Base-by-base conservation (phyloP, 2,329 filamentous ascomycete genomes). In the Byssoonygena ceratinophila region DNA sequence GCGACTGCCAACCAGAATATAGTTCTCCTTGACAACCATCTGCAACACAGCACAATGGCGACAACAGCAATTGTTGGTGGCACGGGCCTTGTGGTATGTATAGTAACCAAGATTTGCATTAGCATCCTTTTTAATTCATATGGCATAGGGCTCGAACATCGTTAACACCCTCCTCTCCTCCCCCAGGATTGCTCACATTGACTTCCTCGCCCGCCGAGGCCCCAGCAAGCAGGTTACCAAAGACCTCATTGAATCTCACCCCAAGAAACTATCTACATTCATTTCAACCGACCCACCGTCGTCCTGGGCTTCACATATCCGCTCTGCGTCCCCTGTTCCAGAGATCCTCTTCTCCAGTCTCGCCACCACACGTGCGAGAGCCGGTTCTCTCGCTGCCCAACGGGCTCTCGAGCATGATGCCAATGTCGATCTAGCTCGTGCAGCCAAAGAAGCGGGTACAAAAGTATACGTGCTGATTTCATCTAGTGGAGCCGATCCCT, bases 331-430 rank as follows among this genome's bases (percentile, higher is more conserved):
- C 0, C 78, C 82, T 0, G 57, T 74, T 0, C 82, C 85, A 0
- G 66, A 73, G 1, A 73, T 85, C 58, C 83, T 92, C 71, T 81
- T 91, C 71, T 89, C 85, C 1, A 80, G 80, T 1, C 77, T 96
- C 0, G 91, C 84, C 54, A 95, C 88, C 1, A 96, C 90, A 0
- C 80, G 82, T 46, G 84, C 74, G 0, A 75, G 76, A 11, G 89
- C 88, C 0, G 90, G 90, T 56, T 76, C 84, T 53, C 71, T 94
- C 58, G 83, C 81, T 25, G 81, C 83, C 56, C 91, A 96, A 71
- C 85, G 87, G 72, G 85, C 86, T 64, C 86, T 96, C 58, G 91
- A 96, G 71, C 80, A 89, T 64, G 88, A 92, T 63, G 75, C 95
- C 41, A 94, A 94, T 68, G 68, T 94, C 46, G 82, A 84, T 58